Base-by-base conservation (phyloP, 805 yeast species). In the Cyberlindnera meyerae region DNA sequence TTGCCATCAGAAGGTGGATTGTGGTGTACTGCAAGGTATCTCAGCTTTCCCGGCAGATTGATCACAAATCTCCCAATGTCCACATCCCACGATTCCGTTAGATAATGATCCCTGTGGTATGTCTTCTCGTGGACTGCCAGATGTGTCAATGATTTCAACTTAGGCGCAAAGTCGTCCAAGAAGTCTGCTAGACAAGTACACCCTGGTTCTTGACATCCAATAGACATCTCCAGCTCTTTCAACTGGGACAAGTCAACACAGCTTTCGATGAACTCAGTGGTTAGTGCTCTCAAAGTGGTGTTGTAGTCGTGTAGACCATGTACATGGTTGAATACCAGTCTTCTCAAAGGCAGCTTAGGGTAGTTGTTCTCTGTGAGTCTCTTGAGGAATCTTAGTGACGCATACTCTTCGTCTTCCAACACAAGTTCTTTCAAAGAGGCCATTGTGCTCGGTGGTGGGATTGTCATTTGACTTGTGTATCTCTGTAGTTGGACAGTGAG, bases 71-170 rank as follows among this genome's bases (percentile, higher is more conserved):
- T 55, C 15, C 73, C 66, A 4, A 74, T 59, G 9, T 60, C 53
- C 9, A 73, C 58, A 49, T 78, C 84, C 70, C 78, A 78, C 17
- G 65, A 60, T 53, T 76, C 79, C 36, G 70, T 65, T 40, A 75
- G 55, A 51, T 73, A 60, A 53, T 71, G 75, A 45, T 62, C 57
- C 13, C 57, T 58, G 63, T 55, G 37, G 70, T 64, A 37, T 55
- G 59, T 47, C 52, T 61, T 41, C 47, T 64, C 60, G 58, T 61
- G 36, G 34, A 61, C 31, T 0, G 64, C 48, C 12, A 65, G 36
- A 8, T 52, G 48, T 2, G 39, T 38, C 7, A 61, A 33, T 2
- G 37, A 38, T 3, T 12, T 39, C 22, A 67, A 47, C 12, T 49
- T 42, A 5, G 67, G 66, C 0, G 71, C 61, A 13, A 70, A 38